phyloP scores from a whole-genome alignment of 441 rosid genomes.

The Manihot esculenta region DNA sequence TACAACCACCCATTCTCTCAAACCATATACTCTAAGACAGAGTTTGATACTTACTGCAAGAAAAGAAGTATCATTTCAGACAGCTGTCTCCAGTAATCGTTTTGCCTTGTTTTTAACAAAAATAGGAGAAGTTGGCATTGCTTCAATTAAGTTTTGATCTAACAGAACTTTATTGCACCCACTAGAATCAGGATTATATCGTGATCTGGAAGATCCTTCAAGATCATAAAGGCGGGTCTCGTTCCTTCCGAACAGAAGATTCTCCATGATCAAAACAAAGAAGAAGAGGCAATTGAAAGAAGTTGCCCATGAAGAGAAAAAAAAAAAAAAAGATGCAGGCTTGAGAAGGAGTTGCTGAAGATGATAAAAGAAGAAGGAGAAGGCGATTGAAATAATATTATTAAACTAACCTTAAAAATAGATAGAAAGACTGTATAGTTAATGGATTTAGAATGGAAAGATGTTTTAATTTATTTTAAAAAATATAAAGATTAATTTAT shows the following conservation, averaged over 20 bases:
- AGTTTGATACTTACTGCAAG: slow-evolving; percentile 73
- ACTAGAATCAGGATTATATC: slow-evolving; percentile 84
- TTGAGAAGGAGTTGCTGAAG: no score
- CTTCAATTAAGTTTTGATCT: slow-evolving; percentile 97
- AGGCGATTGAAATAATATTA: no score
- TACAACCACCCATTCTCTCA: background rate
- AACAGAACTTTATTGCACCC: slow-evolving; percentile 94
- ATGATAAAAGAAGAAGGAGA: no score
- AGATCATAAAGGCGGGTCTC: slow-evolving; percentile 86
- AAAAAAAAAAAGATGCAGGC: no score
- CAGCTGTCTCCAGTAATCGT: slow-evolving; percentile 90
- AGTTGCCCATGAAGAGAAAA: no score
- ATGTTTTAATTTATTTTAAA: no score
- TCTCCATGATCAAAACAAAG: slow-evolving; percentile 96
- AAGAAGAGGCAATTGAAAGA: no score
- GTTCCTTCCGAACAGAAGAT: slow-evolving; percentile 76
- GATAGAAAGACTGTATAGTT: no score
- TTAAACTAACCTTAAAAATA: no score
- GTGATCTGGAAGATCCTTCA: slow-evolving; percentile 92
- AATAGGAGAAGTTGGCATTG: slow-evolving; percentile 97
- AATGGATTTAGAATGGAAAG: no score
- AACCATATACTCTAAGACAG: slow-evolving; percentile 1
- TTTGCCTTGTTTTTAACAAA: slow-evolving; percentile 95
- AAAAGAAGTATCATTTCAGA: slow-evolving; percentile 95
- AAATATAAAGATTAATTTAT: no score